Evolutionary conservation across 768 basidiomycete genomes (phyloP).

Genomic region (Pleurotus giganteus): DNA sequence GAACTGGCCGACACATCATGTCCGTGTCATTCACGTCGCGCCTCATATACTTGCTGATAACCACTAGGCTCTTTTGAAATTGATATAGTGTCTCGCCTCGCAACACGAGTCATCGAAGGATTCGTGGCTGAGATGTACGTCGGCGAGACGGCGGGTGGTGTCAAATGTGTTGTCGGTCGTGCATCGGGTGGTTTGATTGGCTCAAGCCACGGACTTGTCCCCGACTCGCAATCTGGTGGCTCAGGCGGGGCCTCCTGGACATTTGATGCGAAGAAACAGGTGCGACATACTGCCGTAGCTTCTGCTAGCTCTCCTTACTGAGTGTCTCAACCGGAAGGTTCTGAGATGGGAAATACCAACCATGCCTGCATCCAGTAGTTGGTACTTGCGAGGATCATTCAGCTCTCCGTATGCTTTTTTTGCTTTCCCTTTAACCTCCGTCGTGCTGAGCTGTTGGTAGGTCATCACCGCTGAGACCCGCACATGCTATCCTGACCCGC

Average conservation of each 20-base stretch:
- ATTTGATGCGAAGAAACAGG: constrained; percentile 70
- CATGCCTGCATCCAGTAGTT: constrained; percentile 63
- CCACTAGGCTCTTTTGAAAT: constrained; percentile 56
- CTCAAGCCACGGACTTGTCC: constrained; percentile 25
- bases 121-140: constrained; percentile 71
- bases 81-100: constrained; percentile 59
- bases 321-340: constrained; percentile 44
- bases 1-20: constrained; percentile 44
- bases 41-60: constrained; percentile 1
- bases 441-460: constrained; percentile 14
- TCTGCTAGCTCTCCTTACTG: background rate
- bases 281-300: constrained; percentile 22
- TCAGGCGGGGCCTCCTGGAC: constrained; percentile 66
- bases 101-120: constrained; percentile 67
- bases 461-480: constrained; percentile 52
- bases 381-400: constrained; percentile 79
- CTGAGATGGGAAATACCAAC: constrained; percentile 79
- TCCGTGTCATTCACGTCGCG: constrained; percentile 17
- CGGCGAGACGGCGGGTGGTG: constrained; percentile 68
- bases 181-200: constrained; percentile 47
- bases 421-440: background rate
- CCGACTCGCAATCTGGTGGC: constrained; percentile 27
- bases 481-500: constrained; percentile 68
- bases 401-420: constrained; percentile 48
- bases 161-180: constrained; percentile 68